phyloP scores from a whole-genome alignment of 2,329 filamentous ascomycete genomes.

The Shiraia sp. region DNA sequence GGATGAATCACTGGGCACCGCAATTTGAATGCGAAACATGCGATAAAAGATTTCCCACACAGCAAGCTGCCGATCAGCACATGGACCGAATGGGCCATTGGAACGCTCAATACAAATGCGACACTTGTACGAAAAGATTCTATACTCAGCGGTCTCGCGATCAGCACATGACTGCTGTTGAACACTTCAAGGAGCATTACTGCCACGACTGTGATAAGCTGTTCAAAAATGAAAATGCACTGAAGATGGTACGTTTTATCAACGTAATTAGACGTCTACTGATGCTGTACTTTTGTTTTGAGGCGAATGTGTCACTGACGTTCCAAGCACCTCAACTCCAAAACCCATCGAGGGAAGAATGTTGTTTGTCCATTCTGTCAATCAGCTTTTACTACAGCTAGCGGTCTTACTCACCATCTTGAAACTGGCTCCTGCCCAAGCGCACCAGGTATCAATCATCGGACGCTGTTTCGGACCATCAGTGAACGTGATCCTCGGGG shows the following conservation, averaged over 20 bases:
- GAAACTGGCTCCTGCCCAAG: slow-evolving; percentile 58
- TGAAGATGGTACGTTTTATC: background rate
- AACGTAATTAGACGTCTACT: background rate
- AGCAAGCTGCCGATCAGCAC: slow-evolving; percentile 8
- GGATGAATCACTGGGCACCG: background rate
- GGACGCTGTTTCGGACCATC: slow-evolving; percentile 53
- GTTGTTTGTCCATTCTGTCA: slow-evolving; percentile 62
- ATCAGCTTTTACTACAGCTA: slow-evolving; percentile 52
- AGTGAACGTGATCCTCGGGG: slow-evolving; percentile 53
- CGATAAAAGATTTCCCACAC: slow-evolving; percentile 2
- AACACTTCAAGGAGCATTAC: slow-evolving; percentile 14
- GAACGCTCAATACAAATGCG: background rate
- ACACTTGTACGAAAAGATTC: too few relatives aligned
- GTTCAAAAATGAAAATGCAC: too few relatives aligned
- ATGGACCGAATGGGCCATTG: slow-evolving; percentile 3
- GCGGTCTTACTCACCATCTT: slow-evolving; percentile 60
- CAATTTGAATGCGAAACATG: slow-evolving; percentile 1
- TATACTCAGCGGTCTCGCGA: background rate
- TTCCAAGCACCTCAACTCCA: slow-evolving; percentile 57
- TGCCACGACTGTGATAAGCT: too few relatives aligned
- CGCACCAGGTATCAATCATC: slow-evolving; percentile 52
- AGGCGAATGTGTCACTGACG: background rate
- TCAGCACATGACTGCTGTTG: background rate
- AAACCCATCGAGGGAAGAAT: slow-evolving; percentile 50
- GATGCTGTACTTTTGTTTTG: background rate